Percentiles rank a stretch among this genome's conserved stretches.
These are phyloP conservation scores for Aspergillus fumigatiaffinis DNA, from an alignment of 2,329 filamentous ascomycete genomes.

Conservation along the genomic window DNA sequence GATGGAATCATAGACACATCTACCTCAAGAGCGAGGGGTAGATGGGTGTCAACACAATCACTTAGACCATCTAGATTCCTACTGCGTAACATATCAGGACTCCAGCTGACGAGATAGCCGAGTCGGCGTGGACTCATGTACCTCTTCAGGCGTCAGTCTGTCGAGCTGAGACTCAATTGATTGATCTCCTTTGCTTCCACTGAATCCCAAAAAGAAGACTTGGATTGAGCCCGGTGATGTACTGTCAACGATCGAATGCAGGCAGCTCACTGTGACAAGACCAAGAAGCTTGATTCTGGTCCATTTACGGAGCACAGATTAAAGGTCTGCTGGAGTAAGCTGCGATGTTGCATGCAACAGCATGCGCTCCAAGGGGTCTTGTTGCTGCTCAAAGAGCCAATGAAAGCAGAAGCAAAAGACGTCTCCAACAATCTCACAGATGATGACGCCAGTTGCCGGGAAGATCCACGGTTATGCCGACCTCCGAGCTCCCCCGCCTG, in stretches of 20 bases:
- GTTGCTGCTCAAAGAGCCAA: neutral
- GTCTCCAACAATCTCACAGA: neutral
- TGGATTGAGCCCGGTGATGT: neutral
- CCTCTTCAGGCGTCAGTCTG: neutral
- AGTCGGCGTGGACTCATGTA: too few species aligned
- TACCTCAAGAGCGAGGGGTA: too few species aligned
- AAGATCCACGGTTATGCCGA: conserved; percentile 11
- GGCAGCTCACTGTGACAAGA: neutral
- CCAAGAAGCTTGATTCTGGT: neutral
- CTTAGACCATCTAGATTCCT: too few species aligned
- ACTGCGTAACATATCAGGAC: too few species aligned
- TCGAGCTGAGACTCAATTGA: neutral
- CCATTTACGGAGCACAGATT: neutral
- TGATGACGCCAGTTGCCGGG: neutral
- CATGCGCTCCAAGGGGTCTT: neutral
- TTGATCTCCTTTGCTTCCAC: neutral
- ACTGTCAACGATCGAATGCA: neutral
- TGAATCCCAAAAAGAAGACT: neutral
- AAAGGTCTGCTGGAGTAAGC: neutral
- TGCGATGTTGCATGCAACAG: neutral
- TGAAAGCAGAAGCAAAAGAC: neutral
- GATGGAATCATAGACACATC: too few species aligned
- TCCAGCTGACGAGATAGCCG: too few species aligned
- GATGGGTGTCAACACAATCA: too few species aligned
- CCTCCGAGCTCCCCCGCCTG: conserved; percentile 18